Conservation (phyloP, 139 green algal species). For the Protoeuglena noctilucae region DNA sequence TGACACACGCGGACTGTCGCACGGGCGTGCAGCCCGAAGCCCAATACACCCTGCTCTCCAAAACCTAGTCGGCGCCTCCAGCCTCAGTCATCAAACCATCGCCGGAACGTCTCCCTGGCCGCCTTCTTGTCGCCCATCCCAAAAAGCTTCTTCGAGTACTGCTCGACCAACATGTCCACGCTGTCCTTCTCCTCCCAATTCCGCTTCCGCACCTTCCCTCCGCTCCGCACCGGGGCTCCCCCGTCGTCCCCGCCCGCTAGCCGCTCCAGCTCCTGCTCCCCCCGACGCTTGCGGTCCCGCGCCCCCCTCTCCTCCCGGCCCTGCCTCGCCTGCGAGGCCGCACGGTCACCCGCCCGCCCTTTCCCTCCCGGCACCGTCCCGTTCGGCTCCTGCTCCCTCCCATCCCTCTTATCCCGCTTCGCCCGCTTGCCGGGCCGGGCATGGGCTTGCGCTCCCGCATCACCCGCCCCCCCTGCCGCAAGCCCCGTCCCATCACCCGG, state of each 20-base stretch:
- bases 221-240: no score
- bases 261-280: conserved; percentile 5
- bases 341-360: background rate
- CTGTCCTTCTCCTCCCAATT: conserved; percentile 20
- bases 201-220: conserved; percentile 2
- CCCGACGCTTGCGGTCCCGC: conserved; percentile 15
- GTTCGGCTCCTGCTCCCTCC: background rate
- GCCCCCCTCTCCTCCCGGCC: conserved; percentile 6
- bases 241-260: background rate
- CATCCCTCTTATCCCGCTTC: no score
- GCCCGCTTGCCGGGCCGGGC: no score
- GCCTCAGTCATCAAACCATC: no score
- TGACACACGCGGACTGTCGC: no score
- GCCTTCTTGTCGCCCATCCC: background rate
- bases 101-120: no score
- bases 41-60: no score
- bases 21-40: no score
- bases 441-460: no score
- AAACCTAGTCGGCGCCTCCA: no score
- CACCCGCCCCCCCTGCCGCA: no score
- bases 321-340: background rate
- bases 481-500: no score
- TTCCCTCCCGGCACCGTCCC: background rate
- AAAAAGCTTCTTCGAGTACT: conserved; percentile 9
- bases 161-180: conserved; percentile 21